These are phyloP conservation scores for Paraphoma chrysanthemicola DNA, from an alignment of 2,329 filamentous ascomycete genomes.

Conservation along the genomic window DNA sequence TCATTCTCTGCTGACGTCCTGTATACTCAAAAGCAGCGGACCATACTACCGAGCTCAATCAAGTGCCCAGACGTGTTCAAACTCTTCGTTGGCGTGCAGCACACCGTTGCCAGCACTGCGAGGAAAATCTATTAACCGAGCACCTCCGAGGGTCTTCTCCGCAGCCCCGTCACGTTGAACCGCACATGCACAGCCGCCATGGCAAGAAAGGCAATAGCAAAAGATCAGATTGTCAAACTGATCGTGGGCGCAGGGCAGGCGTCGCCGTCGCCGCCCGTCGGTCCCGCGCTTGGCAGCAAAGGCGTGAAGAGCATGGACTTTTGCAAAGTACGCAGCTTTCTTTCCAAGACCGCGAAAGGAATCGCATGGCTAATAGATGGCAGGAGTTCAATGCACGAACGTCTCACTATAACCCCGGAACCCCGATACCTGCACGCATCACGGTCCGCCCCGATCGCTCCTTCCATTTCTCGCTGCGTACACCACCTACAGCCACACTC, in stretches of 20 bases:
- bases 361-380: neutral
- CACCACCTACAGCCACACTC: constrained; percentile 91
- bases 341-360: neutral
- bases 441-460: constrained; percentile 91
- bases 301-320: constrained; percentile 99
- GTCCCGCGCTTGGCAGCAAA: constrained; percentile 94
- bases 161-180: constrained; percentile 20
- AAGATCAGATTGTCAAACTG: constrained; percentile 79
- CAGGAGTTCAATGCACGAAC: constrained; percentile 98
- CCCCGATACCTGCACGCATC: constrained; percentile 88
- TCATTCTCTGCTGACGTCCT: too few species aligned
- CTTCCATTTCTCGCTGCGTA: constrained; percentile 92
- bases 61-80: too few species aligned
- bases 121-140: constrained; percentile 23
- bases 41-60: too few species aligned
- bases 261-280: constrained; percentile 92
- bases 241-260: constrained; percentile 97
- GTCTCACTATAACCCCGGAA: constrained; percentile 79
- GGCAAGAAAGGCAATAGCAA: constrained; percentile 46
- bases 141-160: constrained; percentile 25
- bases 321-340: constrained; percentile 75
- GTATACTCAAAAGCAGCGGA: too few species aligned
- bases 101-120: too few species aligned
- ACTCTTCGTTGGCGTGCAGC: too few species aligned
- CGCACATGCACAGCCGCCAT: constrained; percentile 26